Percentiles rank a stretch among this genome's conserved stretches.
Conservation (phyloP, 225 moss, liverwort and hornwort species). For the Polytrichum formosum region DNA sequence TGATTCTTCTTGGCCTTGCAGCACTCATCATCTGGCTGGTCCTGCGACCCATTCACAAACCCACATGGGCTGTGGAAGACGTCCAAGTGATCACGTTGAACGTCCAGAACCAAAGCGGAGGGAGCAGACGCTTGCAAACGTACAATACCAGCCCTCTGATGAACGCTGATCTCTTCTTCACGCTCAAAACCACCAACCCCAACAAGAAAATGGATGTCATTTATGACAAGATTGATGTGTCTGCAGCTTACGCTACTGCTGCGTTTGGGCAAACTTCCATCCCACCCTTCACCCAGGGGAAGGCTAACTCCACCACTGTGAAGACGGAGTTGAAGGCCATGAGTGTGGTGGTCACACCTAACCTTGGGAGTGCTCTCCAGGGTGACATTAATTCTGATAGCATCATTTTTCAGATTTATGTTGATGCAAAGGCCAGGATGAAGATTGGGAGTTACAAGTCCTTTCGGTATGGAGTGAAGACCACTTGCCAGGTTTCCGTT, state of each 20-base stretch:
- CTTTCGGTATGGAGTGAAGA: conserved; percentile 45
- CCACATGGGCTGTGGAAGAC: conserved; percentile 39
- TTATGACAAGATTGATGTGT: conserved; percentile 57
- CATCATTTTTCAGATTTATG: conserved; percentile 31
- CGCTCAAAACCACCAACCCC: conserved; percentile 42
- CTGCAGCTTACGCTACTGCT: conserved; percentile 42
- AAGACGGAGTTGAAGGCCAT: conserved; percentile 29
- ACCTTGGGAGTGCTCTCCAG: conserved; percentile 35
- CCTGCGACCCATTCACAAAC: conserved; percentile 38
- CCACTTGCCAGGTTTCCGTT: conserved; percentile 42
- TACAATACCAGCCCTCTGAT: conserved; percentile 25
- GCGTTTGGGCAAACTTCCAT: conserved; percentile 38
- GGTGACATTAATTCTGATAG: conserved; percentile 31
- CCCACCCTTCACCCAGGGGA: conserved; percentile 54
- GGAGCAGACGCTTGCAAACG: conserved; percentile 25
- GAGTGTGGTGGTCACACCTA: conserved; percentile 39
- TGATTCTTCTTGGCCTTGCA: conserved; percentile 21
- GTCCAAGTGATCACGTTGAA: conserved; percentile 36
- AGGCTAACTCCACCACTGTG: conserved; percentile 40
- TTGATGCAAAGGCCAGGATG: conserved; percentile 53
- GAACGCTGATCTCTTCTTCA: conserved; percentile 41
- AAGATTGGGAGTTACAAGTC: conserved; percentile 58
- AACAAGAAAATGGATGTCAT: conserved; percentile 71
- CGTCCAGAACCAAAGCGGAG: conserved; percentile 15
- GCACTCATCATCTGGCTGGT: conserved; percentile 31